phyloP scores from a whole-genome alignment of 2,329 filamentous ascomycete species.

The Bisporella sp. region DNA sequence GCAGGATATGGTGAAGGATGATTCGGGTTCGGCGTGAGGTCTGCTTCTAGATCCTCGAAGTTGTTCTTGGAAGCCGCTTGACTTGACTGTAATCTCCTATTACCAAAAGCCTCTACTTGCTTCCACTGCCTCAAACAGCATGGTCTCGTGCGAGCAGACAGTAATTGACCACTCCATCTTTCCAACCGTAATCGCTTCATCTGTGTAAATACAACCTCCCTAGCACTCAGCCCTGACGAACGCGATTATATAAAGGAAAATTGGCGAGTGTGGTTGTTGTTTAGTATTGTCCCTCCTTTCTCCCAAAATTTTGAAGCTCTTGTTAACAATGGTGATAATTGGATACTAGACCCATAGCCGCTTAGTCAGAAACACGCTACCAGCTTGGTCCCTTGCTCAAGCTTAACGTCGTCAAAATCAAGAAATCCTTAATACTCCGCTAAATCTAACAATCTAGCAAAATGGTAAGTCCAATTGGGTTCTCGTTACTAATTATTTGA shows the following conservation, averaged over 20 bases:
- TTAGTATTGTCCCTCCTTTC: not conserved
- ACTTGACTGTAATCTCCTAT: conserved; percentile 14
- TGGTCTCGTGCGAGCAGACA: conserved; percentile 35
- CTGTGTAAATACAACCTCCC: conserved; percentile 5
- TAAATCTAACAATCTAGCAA: conserved; percentile 33
- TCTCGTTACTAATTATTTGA: not conserved
- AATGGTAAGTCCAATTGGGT: conserved; percentile 44
- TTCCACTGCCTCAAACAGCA: conserved; percentile 30
- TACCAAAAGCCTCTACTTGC: not conserved
- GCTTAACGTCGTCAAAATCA: conserved; percentile 13
- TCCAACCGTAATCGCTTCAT: conserved; percentile 59
- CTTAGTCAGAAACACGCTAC: conserved; percentile 10
- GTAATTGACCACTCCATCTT: conserved; percentile 53
- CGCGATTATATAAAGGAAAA: not conserved
- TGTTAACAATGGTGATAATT: no score
- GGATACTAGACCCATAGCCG: not conserved
- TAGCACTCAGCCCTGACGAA: conserved; percentile 10
- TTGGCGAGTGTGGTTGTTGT: not conserved
- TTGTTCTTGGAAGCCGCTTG: conserved; percentile 1
- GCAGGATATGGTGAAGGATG: conserved; percentile 60
- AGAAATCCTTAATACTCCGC: conserved; percentile 5
- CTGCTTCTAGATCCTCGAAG: no score
- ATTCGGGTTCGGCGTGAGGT: no score
- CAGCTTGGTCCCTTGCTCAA: conserved; percentile 6
- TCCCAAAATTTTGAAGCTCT: not conserved